These are phyloP conservation scores for Avena sativa DNA, from an alignment of 176 grass and related monocot species.

Conservation along the genomic window DNA sequence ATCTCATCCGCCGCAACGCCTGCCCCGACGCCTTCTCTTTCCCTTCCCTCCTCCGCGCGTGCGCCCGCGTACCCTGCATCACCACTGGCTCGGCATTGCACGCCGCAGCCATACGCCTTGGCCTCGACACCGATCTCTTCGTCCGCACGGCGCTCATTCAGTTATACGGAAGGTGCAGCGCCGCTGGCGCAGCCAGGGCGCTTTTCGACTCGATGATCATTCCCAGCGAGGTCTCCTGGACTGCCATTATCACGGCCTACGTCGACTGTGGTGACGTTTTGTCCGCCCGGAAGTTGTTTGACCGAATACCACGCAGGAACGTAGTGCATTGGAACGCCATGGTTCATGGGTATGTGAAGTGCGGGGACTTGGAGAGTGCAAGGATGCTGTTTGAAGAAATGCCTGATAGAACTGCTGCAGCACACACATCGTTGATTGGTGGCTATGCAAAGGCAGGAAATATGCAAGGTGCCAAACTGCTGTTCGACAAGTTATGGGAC, in stretches of 20 bases:
- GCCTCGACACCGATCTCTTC: constrained; percentile 74
- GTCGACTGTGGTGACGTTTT: constrained; percentile 45
- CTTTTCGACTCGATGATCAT: constrained; percentile 66
- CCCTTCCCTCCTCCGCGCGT: constrained; percentile 65
- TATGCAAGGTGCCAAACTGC: constrained; percentile 56
- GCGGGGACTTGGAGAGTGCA: constrained; percentile 56
- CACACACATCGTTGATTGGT: constrained; percentile 70
- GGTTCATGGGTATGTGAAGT: constrained; percentile 77
- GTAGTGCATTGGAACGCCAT: constrained; percentile 79
- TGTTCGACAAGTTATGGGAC: constrained; percentile 67
- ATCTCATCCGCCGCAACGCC: constrained; percentile 41
- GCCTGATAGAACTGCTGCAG: constrained; percentile 55
- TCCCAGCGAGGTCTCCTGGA: constrained; percentile 77
- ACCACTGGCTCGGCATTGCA: constrained; percentile 51
- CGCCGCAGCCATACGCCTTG: constrained; percentile 57
- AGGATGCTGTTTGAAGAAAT: constrained; percentile 73
- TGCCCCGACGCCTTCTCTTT: constrained; percentile 78
- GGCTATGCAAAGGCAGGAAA: constrained; percentile 77
- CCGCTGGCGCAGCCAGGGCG: constrained; percentile 32
- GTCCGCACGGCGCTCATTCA: constrained; percentile 77
- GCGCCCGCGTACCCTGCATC: constrained; percentile 39
- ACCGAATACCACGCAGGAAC: constrained; percentile 66
- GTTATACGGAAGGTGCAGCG: constrained; percentile 68
- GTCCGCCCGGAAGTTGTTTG: constrained; percentile 59
- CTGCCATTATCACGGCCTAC: constrained; percentile 55